phyloP scores from a whole-genome alignment of 352 stramenopile species.

The Phytopythium aichiense region DNA sequence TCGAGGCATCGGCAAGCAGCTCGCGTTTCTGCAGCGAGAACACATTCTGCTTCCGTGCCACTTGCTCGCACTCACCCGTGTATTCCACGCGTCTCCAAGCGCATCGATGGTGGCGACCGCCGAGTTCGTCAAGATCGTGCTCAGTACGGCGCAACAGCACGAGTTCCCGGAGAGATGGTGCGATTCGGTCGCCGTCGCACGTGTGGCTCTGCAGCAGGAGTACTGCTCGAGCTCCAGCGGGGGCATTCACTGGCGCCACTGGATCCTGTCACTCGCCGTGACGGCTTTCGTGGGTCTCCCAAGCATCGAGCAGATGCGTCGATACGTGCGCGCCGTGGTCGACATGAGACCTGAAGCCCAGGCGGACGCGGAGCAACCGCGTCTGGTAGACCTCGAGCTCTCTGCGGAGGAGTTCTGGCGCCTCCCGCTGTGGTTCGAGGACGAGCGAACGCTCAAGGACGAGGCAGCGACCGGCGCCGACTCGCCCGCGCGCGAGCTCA shows the following conservation, averaged over 20 bases:
- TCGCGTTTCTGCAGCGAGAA: slow-evolving; percentile 7
- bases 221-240: slow-evolving; percentile 6
- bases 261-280: slow-evolving; percentile 39
- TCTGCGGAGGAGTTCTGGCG: slow-evolving; percentile 21
- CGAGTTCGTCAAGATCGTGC: slow-evolving; percentile 31
- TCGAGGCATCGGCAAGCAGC: slow-evolving; percentile 4
- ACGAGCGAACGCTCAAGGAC: neutral
- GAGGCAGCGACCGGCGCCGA: neutral
- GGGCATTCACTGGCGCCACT: slow-evolving; percentile 27
- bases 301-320: slow-evolving; percentile 19
- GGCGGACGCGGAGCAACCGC: neutral
- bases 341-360: neutral
- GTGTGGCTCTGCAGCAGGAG: slow-evolving; percentile 23
- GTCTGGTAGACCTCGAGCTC: slow-evolving; percentile 8
- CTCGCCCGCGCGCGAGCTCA: slow-evolving; percentile 10
- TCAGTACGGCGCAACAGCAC: slow-evolving; percentile 23
- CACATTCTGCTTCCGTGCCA: slow-evolving; percentile 15
- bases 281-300: slow-evolving; percentile 30
- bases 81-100: neutral
- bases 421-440: slow-evolving; percentile 45
- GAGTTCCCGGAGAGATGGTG: slow-evolving; percentile 35
- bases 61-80: slow-evolving; percentile 3
- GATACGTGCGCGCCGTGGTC: slow-evolving; percentile 4
- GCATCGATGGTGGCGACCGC: slow-evolving; percentile 15
- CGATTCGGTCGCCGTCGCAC: slow-evolving; percentile 25